These are phyloP conservation scores for Podospora comata DNA, from an alignment of 495 filamentous ascomycete species.

Conservation along the genomic window DNA sequence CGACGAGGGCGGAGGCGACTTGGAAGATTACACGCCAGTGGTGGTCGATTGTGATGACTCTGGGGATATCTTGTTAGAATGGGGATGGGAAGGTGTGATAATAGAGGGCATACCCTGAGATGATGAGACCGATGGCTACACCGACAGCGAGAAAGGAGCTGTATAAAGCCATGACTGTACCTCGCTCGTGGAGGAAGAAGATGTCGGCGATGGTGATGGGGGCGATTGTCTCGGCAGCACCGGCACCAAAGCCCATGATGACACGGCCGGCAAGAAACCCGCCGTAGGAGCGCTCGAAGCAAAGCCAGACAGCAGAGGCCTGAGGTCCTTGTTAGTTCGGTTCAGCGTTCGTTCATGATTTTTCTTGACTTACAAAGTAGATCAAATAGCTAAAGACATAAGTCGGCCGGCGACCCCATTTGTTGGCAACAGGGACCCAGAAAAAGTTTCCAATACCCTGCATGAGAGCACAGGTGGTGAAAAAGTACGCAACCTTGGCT, in stretches of 20 bases:
- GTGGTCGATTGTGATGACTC: conserved; percentile 49
- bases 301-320: conserved; percentile 45
- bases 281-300: conserved; percentile 42
- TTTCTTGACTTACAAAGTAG: conserved; percentile 32
- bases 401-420: conserved; percentile 53
- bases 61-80: conserved; percentile 11
- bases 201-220: conserved; percentile 55
- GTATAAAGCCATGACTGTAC: conserved; percentile 49
- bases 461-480: conserved; percentile 49
- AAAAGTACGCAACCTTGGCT: conserved; percentile 51
- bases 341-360: background rate
- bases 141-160: conserved; percentile 47
- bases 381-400: conserved; percentile 49
- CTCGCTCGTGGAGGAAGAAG: conserved; percentile 59
- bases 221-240: conserved; percentile 52
- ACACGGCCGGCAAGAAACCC: conserved; percentile 47
- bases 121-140: conserved; percentile 46
- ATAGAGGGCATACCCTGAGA: conserved; percentile 36
- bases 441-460: conserved; percentile 52
- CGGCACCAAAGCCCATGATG: conserved; percentile 50
- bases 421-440: conserved; percentile 55
- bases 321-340: conserved; percentile 4
- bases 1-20: conserved; percentile 46
- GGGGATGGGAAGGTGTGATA: background rate
- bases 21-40: conserved; percentile 53